A percentile compares a stretch with the other conserved stretches of the same genome.
phyloP scores from a whole-genome alignment of 2,329 filamentous ascomycete genomes.

The Clonostachys byssicola region DNA sequence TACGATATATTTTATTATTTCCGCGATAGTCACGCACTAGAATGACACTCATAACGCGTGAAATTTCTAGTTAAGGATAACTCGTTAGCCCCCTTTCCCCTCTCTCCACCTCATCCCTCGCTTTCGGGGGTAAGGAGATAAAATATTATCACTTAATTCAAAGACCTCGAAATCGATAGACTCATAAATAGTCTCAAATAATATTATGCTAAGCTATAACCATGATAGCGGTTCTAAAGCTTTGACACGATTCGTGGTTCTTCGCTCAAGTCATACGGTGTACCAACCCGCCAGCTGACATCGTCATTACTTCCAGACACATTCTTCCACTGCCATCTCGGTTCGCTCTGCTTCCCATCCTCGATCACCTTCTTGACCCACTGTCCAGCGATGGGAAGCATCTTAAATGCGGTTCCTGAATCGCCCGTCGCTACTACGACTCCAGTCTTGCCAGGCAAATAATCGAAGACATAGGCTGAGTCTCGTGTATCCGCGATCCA shows the following conservation, averaged over 20 bases:
- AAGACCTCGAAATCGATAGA: too few species aligned
- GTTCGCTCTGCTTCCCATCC: slow-evolving; percentile 31
- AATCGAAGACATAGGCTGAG: slow-evolving; percentile 58
- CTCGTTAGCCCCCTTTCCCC: too few species aligned
- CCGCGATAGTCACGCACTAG: too few species aligned
- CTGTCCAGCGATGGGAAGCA: slow-evolving; percentile 50
- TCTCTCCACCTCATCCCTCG: too few species aligned
- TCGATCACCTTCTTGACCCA: slow-evolving; percentile 45
- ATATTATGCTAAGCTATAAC: too few species aligned
- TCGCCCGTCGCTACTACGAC: slow-evolving; percentile 51
- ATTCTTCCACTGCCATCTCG: slow-evolving; percentile 48
- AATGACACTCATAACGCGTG: too few species aligned
- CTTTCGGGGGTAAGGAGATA: too few species aligned
- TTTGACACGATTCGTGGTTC: slow-evolving; percentile 1
- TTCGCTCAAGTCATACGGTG: not conserved
- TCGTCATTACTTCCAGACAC: slow-evolving; percentile 12
- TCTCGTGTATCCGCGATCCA: slow-evolving; percentile 60
- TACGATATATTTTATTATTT: too few species aligned
- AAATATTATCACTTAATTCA: too few species aligned
- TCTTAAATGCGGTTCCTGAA: slow-evolving; percentile 60
- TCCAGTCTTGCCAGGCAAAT: slow-evolving; percentile 42
- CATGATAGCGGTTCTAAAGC: slow-evolving; percentile 1
- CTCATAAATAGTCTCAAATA: too few species aligned
- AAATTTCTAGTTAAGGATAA: too few species aligned
- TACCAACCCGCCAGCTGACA: slow-evolving; percentile 26